phyloP scores from a whole-genome alignment of 345 rosid genomes.

The Aurinia saxatilis region DNA sequence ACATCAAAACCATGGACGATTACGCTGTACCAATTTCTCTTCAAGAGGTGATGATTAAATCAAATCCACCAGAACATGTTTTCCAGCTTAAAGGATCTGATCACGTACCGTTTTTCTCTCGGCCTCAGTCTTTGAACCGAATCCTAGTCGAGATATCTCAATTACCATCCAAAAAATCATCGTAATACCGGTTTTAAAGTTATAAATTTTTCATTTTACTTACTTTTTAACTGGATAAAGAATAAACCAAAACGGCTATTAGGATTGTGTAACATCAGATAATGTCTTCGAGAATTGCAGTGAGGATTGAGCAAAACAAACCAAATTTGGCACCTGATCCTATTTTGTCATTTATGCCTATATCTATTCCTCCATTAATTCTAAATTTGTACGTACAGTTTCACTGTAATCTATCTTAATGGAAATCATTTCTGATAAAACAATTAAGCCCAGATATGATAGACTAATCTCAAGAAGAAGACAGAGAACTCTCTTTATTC shows the following conservation, averaged over 20 bases:
- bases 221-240: neutral
- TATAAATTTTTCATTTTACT: neutral
- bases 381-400: no score
- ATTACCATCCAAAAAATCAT: slow-evolving; percentile 29
- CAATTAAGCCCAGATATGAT: no score
- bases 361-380: no score
- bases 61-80: slow-evolving; percentile 49
- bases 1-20: slow-evolving; percentile 50
- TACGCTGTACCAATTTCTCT: slow-evolving; percentile 39
- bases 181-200: neutral
- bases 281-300: neutral
- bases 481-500: no score
- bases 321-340: neutral
- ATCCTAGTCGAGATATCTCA: slow-evolving; percentile 46
- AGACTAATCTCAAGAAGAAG: no score
- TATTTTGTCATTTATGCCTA: no score
- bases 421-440: no score
- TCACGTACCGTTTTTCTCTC: slow-evolving; percentile 72
- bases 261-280: neutral
- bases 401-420: no score
- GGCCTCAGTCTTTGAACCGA: slow-evolving; percentile 56
- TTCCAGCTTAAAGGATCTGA: slow-evolving; percentile 60
- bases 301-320: neutral
- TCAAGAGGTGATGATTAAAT: slow-evolving; percentile 48
- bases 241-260: slow-evolving; percentile 13